These are phyloP conservation scores for Combretum micranthum DNA, from an alignment of 345 rosid genomes.

Conservation along the genomic window DNA sequence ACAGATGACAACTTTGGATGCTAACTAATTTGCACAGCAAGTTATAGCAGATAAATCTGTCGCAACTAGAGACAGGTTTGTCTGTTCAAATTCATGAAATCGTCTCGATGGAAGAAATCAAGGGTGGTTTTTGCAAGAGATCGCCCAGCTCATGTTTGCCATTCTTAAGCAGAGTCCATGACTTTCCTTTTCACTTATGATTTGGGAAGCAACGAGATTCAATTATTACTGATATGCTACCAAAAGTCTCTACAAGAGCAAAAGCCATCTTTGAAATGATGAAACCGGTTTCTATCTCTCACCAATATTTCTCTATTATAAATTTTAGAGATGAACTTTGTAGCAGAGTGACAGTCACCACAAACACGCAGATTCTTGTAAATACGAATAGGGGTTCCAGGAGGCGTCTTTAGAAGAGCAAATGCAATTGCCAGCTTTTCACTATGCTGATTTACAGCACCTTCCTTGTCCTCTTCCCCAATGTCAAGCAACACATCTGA, in stretches of 20 bases:
- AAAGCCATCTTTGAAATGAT: conserved; percentile 47
- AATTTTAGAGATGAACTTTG: conserved; percentile 37
- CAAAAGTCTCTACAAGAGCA: conserved; percentile 55
- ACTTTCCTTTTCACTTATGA: conserved; percentile 13
- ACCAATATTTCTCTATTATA: conserved; percentile 39
- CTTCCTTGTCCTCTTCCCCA: conserved; percentile 55
- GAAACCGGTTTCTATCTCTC: conserved; percentile 44
- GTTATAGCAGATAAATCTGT: too few species aligned
- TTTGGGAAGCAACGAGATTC: conserved; percentile 7
- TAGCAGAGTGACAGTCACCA: conserved; percentile 49
- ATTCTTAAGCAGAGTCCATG: too few species aligned
- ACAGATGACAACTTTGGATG: too few species aligned
- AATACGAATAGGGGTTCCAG: conserved; percentile 41
- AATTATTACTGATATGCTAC: conserved; percentile 17
- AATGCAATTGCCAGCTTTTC: conserved; percentile 58
- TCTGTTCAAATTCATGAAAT: too few species aligned
- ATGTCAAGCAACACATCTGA: conserved; percentile 40
- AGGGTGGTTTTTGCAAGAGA: too few species aligned
- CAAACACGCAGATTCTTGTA: conserved; percentile 52
- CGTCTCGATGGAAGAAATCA: too few species aligned
- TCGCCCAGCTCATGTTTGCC: too few species aligned
- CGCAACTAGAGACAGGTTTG: too few species aligned
- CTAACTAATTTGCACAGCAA: too few species aligned
- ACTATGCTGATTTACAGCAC: conserved; percentile 43
- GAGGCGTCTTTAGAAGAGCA: conserved; percentile 40